Percentiles rank a stretch among this genome's conserved stretches.
Evolutionary conservation across 2,329 filamentous ascomycete genomes (phyloP).

Genomic region (Fonsecaea pugnacius): DNA sequence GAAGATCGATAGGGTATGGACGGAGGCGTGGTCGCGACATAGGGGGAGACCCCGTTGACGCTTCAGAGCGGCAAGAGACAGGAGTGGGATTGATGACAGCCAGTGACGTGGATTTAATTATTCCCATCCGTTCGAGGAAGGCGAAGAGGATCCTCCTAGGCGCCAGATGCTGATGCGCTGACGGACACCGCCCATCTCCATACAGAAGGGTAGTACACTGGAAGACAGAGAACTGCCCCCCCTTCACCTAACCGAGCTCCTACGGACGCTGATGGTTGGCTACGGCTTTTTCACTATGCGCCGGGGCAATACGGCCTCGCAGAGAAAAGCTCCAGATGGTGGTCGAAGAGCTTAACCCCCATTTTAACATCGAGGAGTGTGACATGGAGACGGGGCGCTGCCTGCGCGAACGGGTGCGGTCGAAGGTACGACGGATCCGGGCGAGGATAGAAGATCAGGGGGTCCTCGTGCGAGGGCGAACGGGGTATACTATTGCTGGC

Average conservation of each 20-base stretch:
- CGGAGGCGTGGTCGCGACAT: too few species aligned
- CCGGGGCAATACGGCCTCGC: neutral
- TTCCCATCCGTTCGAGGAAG: too few species aligned
- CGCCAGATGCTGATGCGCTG: too few species aligned
- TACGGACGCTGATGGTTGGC: neutral
- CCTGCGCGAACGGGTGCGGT: neutral
- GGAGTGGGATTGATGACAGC: too few species aligned
- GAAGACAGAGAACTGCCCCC: neutral
- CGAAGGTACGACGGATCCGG: neutral
- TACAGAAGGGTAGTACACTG: neutral
- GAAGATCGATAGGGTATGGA: too few species aligned
- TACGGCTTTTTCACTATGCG: neutral
- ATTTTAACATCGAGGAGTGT: too few species aligned
- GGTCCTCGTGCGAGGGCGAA: neutral
- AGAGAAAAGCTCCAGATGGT: neutral
- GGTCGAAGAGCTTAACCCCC: neutral
- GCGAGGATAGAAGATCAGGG: neutral
- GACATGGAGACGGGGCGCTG: too few species aligned
- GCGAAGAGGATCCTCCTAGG: too few species aligned
- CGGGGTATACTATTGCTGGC: neutral
- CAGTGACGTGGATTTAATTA: too few species aligned
- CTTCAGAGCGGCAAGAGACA: too few species aligned
- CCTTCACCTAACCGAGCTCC: neutral
- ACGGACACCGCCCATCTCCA: too few species aligned
- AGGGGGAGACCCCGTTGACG: too few species aligned